Percentiles rank a stretch among this genome's conserved stretches.
Evolutionary conservation across 805 yeast genomes (phyloP).

Genomic region (Clavispora phyllophila): DNA sequence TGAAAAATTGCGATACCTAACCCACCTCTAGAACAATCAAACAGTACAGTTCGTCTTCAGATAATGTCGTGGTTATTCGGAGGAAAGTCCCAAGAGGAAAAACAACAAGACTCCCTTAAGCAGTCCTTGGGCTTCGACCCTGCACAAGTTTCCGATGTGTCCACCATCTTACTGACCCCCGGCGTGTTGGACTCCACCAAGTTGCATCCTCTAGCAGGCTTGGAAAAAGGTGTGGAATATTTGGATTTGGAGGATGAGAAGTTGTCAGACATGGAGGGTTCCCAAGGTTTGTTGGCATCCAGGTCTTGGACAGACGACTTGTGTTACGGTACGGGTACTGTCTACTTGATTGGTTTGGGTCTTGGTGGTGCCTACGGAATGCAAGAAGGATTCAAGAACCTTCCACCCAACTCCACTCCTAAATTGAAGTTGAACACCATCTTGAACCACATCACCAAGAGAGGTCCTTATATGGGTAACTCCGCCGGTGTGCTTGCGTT

Average conservation of each 20-base stretch:
- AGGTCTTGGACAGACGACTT: slow-evolving; percentile 97
- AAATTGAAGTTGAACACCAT: slow-evolving; percentile 84
- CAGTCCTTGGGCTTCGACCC: slow-evolving; percentile 60
- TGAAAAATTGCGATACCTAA: slow-evolving; percentile 4
- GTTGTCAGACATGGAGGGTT: slow-evolving; percentile 72
- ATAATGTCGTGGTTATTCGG: slow-evolving; percentile 51
- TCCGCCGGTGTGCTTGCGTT: slow-evolving; percentile 91
- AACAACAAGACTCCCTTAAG: slow-evolving; percentile 20
- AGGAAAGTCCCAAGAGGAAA: slow-evolving; percentile 18
- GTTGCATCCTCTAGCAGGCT: slow-evolving; percentile 89
- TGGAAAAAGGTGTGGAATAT: slow-evolving; percentile 85
- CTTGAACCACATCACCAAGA: slow-evolving; percentile 84
- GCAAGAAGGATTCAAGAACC: slow-evolving; percentile 74
- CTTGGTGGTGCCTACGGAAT: slow-evolving; percentile 87
- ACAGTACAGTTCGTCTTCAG: not conserved
- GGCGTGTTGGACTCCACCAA: slow-evolving; percentile 62
- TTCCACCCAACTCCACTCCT: slow-evolving; percentile 72
- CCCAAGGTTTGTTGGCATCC: slow-evolving; percentile 89
- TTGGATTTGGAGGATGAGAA: slow-evolving; percentile 81
- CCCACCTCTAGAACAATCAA: not conserved
- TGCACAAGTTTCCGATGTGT: slow-evolving; percentile 55
- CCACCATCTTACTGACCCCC: slow-evolving; percentile 55
- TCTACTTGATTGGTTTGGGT: slow-evolving; percentile 81
- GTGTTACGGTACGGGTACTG: slow-evolving; percentile 96
- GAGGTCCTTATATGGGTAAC: slow-evolving; percentile 96